These are phyloP conservation scores for Agarophyton chilense DNA, from an alignment of 23 red algal species.

Conservation along the genomic window DNA sequence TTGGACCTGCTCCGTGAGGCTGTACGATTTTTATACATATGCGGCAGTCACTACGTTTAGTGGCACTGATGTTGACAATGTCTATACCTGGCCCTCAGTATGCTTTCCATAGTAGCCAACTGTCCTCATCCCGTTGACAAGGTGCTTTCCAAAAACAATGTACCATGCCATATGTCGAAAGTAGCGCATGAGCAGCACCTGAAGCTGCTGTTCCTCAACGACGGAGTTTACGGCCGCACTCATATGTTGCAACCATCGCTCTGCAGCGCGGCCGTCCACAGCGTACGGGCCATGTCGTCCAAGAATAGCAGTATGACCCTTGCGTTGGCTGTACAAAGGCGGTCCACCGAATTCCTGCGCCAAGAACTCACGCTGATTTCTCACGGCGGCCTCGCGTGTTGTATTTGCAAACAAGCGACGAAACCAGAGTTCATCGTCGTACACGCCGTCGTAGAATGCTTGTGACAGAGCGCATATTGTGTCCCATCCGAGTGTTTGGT, in stretches of 20 bases:
- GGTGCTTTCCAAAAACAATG: slow-evolving; percentile 65
- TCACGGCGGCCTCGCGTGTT: slow-evolving; percentile 51
- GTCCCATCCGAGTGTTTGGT: slow-evolving; percentile 32
- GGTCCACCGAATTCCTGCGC: slow-evolving; percentile 72
- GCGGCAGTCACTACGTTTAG: too few relatives aligned
- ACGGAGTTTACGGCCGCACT: slow-evolving; percentile 38
- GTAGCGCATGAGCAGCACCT: slow-evolving; percentile 32
- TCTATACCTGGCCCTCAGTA: slow-evolving; percentile 56
- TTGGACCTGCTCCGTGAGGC: too few relatives aligned
- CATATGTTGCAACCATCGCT: slow-evolving; percentile 71
- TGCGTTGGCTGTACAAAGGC: slow-evolving; percentile 39
- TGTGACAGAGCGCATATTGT: slow-evolving; percentile 29
- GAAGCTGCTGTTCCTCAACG: slow-evolving; percentile 29
- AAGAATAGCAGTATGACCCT: slow-evolving; percentile 59
- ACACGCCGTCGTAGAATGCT: slow-evolving; percentile 60
- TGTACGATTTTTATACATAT: too few relatives aligned
- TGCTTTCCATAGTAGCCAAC: slow-evolving; percentile 83
- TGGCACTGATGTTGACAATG: too few relatives aligned
- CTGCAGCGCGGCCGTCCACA: slow-evolving; percentile 54
- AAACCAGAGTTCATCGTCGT: slow-evolving; percentile 56
- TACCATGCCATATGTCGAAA: slow-evolving; percentile 78
- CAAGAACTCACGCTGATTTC: slow-evolving; percentile 69
- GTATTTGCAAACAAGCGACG: slow-evolving; percentile 72
- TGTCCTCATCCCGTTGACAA: slow-evolving; percentile 62
- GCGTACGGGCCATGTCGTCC: slow-evolving; percentile 75